phyloP scores from a whole-genome alignment of 2,329 filamentous ascomycete species.

The Aspergillus sp. region DNA sequence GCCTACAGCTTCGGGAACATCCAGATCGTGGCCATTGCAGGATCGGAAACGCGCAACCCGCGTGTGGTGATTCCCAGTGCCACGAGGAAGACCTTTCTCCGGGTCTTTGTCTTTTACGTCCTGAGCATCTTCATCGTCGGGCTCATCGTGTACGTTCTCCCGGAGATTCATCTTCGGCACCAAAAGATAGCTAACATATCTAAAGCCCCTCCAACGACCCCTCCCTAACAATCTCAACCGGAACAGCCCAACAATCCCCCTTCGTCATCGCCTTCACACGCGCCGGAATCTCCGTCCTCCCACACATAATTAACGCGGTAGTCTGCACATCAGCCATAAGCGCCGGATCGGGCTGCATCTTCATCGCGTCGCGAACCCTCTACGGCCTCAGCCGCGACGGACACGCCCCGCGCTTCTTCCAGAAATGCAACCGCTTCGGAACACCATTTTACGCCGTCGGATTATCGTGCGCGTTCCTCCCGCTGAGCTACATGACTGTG shows the following conservation, averaged over 20 bases:
- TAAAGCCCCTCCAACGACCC: constrained; percentile 3
- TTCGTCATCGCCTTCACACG: background rate
- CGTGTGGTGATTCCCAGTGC: background rate
- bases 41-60: constrained; percentile 2
- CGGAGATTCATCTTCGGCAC: no score
- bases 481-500: background rate
- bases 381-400: constrained; percentile 7
- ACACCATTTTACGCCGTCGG: background rate
- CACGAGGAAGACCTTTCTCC: background rate
- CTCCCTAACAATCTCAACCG: background rate
- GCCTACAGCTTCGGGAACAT: background rate
- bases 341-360: constrained; percentile 1
- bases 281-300: constrained; percentile 8
- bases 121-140: background rate
- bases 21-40: constrained; percentile 4
- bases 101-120: constrained; percentile 1
- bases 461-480: background rate
- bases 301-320: constrained; percentile 10
- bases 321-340: constrained; percentile 7
- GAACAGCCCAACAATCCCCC: background rate
- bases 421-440: constrained; percentile 1
- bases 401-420: constrained; percentile 9
- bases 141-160: background rate
- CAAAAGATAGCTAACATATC: background rate
- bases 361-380: constrained; percentile 7